Evolutionary conservation across 2,329 filamentous ascomycete species (phyloP), one percentile per base, ranked within the genome.

Genomic region (Clonostachys solani): DNA sequence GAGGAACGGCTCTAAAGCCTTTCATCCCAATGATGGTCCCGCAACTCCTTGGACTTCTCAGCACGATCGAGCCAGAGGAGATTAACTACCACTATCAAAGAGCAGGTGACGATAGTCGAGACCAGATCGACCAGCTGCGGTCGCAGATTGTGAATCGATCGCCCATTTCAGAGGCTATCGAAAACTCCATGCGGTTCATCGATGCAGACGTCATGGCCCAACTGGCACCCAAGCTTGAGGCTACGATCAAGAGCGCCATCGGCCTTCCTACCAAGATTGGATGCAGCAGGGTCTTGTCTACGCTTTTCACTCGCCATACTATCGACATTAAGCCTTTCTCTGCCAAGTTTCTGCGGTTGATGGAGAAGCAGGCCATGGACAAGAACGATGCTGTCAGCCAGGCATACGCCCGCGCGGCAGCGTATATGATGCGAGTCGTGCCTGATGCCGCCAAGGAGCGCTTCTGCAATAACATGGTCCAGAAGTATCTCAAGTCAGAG

Each of bases 251-350:
- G 62, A 84, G 80, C 23, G 89, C 92, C 2, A 84, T 99, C 36
- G 92, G 92, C 2, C 84, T 97, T 68, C 92, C 92, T 3, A 95
- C 91, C 0, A 97, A 97, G 70, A 87, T 97, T 43, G 94, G 91
- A 36, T 95, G 91, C 59, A 88, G 87, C 53, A 83, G 90, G 47
- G 84, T 96, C 3, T 75, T 99, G 33, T 87, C 89, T 8, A 92
- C 89, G 1, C 76, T 99, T 8, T 88, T 89, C 44, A 92, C 92
- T 44, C 82, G 90, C 12, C 87, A 92, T 53, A 82, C 80, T 35
- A 77, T 84, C 36, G 73, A 92, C 33, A 89, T 96, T 64, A 80
- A 78, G 36, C 84, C 88, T 0, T 84, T 92, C 57, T 85, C 89
- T 12, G 81, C 88, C 52, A 74, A 78, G 9, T 91, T 96, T 57